These are phyloP conservation scores for Boletus barrowsii DNA, from an alignment of 768 basidiomycete species.

Conservation along the genomic window DNA sequence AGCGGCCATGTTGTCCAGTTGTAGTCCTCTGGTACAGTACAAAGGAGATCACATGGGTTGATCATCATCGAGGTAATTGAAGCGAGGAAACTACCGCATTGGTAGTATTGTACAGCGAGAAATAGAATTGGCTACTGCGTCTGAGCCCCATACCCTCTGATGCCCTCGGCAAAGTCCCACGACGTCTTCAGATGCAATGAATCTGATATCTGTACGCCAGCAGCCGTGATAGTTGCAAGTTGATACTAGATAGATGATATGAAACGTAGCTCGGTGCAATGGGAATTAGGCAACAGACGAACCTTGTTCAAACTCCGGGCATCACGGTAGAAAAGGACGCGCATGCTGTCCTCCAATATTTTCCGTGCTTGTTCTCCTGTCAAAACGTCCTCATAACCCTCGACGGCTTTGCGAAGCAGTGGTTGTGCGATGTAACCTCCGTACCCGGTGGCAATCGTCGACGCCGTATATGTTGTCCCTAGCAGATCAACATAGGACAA, in stretches of 20 bases:
- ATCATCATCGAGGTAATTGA: not conserved
- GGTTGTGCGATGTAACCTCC: constrained; percentile 93
- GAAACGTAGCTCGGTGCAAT: not conserved
- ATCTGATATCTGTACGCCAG: constrained; percentile 78
- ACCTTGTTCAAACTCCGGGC: constrained; percentile 96
- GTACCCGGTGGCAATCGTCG: constrained; percentile 93
- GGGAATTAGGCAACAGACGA: constrained; percentile 12
- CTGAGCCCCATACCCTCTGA: constrained; percentile 89
- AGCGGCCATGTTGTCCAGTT: not conserved
- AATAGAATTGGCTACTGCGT: constrained; percentile 53
- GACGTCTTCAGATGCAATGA: constrained; percentile 70
- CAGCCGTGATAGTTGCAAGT: constrained; percentile 82
- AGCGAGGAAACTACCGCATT: not conserved
- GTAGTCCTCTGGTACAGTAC: not conserved
- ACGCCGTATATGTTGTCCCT: constrained; percentile 93
- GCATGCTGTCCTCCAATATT: constrained; percentile 84
- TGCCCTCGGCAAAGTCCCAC: constrained; percentile 92
- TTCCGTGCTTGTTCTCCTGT: constrained; percentile 75
- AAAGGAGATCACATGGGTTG: not conserved
- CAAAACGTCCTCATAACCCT: constrained; percentile 70
- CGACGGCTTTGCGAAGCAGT: constrained; percentile 85
- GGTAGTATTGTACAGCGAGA: constrained; percentile 10
- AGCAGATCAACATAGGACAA: constrained; percentile 91
- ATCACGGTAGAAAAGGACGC: constrained; percentile 94
- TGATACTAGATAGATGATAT: constrained; percentile 65